Percentiles rank a stretch among this genome's conserved stretches.
phyloP scores from a whole-genome alignment of 2,329 filamentous ascomycete species.

The Pseudofabraea citricarpa region DNA sequence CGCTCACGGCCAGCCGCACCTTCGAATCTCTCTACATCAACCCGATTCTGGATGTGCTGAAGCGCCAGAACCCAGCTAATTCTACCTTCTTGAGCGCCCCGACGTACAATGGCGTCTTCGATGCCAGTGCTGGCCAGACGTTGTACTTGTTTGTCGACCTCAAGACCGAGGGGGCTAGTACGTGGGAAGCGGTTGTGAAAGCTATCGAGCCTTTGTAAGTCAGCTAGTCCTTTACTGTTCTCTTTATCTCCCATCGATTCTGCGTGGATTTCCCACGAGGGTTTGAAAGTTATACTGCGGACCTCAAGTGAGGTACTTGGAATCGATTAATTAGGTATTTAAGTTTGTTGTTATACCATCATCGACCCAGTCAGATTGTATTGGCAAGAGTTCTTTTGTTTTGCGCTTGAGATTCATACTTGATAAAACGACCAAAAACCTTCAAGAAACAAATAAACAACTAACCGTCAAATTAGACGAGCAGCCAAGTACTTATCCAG shows the following conservation, averaged over 20 bases:
- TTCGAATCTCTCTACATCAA: constrained; percentile 24
- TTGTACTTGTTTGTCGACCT: constrained; percentile 62
- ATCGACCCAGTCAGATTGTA: too few relatives aligned
- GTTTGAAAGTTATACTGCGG: too few relatives aligned
- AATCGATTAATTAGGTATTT: too few relatives aligned
- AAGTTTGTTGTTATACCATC: too few relatives aligned
- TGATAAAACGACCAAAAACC: too few relatives aligned
- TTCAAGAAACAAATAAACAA: constrained; percentile 21
- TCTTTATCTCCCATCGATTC: not conserved
- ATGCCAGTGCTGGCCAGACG: constrained; percentile 49
- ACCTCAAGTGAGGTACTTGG: too few relatives aligned
- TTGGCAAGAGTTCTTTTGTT: too few relatives aligned
- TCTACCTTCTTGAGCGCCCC: constrained; percentile 37
- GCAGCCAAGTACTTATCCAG: constrained; percentile 26
- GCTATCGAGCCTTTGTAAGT: constrained; percentile 53
- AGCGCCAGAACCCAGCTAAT: constrained; percentile 28
- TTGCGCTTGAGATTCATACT: too few relatives aligned
- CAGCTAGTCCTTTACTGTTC: not conserved
- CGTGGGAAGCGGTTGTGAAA: constrained; percentile 50
- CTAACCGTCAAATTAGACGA: constrained; percentile 13
- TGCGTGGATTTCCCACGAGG: too few relatives aligned
- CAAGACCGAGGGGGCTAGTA: constrained; percentile 51
- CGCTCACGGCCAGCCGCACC: constrained; percentile 17
- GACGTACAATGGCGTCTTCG: constrained; percentile 56
- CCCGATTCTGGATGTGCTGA: constrained; percentile 20